Evolutionary conservation across 2,329 filamentous ascomycete genomes (phyloP).

Genomic region (Aspergillus fructus): DNA sequence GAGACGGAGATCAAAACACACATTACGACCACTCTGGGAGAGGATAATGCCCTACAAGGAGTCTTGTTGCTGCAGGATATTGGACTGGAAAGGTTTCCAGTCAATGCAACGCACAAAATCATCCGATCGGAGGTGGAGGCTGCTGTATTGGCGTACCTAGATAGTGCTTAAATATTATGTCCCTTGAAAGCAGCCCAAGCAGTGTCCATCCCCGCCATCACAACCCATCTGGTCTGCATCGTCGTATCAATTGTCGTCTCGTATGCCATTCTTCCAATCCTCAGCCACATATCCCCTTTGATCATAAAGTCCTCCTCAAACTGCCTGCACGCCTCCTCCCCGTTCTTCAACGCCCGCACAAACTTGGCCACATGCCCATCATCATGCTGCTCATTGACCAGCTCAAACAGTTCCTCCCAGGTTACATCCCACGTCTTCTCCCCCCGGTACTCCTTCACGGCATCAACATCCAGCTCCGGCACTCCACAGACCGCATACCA

Average conservation of each 20-base stretch:
- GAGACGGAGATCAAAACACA: background rate
- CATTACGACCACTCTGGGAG: background rate
- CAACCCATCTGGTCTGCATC: background rate
- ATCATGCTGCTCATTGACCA: slow-evolving; percentile 8
- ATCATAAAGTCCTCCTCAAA: slow-evolving; percentile 6
- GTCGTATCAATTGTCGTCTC: slow-evolving; percentile 2
- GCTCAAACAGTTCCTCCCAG: slow-evolving; percentile 3
- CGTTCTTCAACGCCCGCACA: slow-evolving; percentile 9
- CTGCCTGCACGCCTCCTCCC: slow-evolving; percentile 2
- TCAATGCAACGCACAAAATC: slow-evolving; percentile 3
- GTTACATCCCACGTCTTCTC: background rate
- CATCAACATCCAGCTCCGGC: background rate
- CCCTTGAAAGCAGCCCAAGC: background rate
- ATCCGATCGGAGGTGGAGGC: background rate
- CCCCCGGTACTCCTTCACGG: background rate
- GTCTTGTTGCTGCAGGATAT: background rate
- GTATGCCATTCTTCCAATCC: slow-evolving; percentile 8
- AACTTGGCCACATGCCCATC: slow-evolving; percentile 13
- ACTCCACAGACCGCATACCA: slow-evolving; percentile 7
- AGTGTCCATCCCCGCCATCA: slow-evolving; percentile 5
- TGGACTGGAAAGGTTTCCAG: background rate
- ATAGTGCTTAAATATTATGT: no score
- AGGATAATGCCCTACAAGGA: background rate
- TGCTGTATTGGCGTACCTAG: background rate
- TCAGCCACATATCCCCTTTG: slow-evolving; percentile 9